These are phyloP conservation scores for Candida sonorensis DNA, from an alignment of 805 yeast genomes.

Conservation along the genomic window DNA sequence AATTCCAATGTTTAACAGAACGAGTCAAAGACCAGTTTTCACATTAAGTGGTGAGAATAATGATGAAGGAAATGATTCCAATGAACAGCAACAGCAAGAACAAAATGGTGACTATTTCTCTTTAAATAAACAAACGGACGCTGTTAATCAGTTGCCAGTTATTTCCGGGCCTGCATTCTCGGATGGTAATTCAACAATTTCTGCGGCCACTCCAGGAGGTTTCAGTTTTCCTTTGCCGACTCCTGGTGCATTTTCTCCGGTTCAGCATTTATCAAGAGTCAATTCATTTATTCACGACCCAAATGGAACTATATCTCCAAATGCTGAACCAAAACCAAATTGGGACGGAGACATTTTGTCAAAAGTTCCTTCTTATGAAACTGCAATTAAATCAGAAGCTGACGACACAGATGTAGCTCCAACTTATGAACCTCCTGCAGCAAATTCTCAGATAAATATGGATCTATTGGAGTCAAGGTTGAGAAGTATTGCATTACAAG, in stretches of 20 bases:
- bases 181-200: conserved; percentile 11
- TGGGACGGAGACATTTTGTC: conserved; percentile 29
- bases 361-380: conserved; percentile 77
- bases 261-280: conserved; percentile 51
- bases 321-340: conserved; percentile 3
- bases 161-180: conserved; percentile 19
- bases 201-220: conserved; percentile 10
- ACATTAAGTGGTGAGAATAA: conserved; percentile 10
- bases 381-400: conserved; percentile 57
- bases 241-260: conserved; percentile 48
- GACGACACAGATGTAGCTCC: conserved; percentile 61
- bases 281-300: conserved; percentile 36
- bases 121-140: no score
- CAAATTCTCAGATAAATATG: conserved; percentile 31
- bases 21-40: conserved; percentile 25
- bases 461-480: conserved; percentile 27
- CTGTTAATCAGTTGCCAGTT: no score
- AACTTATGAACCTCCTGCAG: conserved; percentile 50
- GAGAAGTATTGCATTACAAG: conserved; percentile 13
- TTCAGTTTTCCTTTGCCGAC: conserved; percentile 2
- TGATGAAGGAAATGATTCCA: background rate
- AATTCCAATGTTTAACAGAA: no score
- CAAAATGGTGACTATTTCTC: background rate
- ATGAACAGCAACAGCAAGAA: background rate
- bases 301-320: conserved; percentile 1